phyloP scores from a whole-genome alignment of 1,284 basidiomycete genomes.

The Calocybe gambosa region DNA sequence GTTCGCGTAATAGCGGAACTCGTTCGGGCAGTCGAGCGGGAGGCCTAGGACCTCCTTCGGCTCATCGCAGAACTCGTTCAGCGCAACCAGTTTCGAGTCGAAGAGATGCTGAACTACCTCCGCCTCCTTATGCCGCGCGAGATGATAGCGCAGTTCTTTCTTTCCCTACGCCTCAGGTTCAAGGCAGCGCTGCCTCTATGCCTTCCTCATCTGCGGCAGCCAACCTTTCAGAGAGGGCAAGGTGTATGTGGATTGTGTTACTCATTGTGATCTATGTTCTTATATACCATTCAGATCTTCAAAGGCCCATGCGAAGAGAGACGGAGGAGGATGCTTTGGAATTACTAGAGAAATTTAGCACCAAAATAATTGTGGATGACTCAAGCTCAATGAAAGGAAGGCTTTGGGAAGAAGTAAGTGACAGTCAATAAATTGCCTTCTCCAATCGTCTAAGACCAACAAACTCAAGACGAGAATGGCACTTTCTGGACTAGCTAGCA shows the following conservation, averaged over 20 bases:
- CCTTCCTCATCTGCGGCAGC: background rate
- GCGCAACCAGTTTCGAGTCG: background rate
- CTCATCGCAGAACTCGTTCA: slow-evolving; percentile 2
- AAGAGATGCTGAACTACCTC: background rate
- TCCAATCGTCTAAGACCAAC: background rate
- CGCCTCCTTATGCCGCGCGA: slow-evolving; percentile 4
- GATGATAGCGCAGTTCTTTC: background rate
- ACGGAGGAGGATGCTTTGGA: slow-evolving; percentile 37
- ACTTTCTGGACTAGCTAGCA: slow-evolving; percentile 35
- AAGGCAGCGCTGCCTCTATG: too few species aligned
- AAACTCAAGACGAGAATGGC: slow-evolving; percentile 33
- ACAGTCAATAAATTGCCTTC: background rate
- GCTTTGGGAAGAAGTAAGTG: slow-evolving; percentile 41
- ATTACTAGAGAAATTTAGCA: slow-evolving; percentile 41
- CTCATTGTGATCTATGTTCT: background rate
- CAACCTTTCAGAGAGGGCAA: background rate
- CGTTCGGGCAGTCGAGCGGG: background rate
- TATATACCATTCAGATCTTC: slow-evolving; percentile 8
- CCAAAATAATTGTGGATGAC: slow-evolving; percentile 52
- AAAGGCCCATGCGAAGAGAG: slow-evolving; percentile 22
- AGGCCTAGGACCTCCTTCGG: slow-evolving; percentile 1
- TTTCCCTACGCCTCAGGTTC: background rate
- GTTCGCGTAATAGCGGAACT: background rate
- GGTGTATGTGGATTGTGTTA: background rate
- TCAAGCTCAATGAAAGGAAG: slow-evolving; percentile 47